phyloP scores from a whole-genome alignment of 345 rosid species.

The Kandelia obovata region DNA sequence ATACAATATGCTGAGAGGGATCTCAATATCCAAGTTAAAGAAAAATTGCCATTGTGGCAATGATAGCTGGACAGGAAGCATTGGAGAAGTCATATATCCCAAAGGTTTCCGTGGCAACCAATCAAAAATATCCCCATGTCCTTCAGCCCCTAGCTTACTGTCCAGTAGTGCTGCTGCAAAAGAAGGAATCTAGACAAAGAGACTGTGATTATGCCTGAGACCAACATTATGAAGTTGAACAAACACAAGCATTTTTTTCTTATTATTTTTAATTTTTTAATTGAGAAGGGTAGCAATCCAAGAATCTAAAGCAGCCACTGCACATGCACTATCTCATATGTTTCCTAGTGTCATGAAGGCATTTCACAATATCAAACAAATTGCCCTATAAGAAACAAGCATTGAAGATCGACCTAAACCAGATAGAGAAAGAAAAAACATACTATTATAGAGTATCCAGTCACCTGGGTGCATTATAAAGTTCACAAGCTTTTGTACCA shows the following conservation, averaged over 20 bases:
- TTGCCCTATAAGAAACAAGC: constrained; percentile 43
- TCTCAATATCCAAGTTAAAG: background rate
- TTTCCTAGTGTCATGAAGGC: constrained; percentile 95
- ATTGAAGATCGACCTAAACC: too few relatives aligned
- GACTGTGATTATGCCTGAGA: constrained; percentile 8
- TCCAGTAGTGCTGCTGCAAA: constrained; percentile 62
- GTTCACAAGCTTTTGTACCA: too few relatives aligned
- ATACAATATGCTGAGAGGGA: background rate
- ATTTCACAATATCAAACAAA: constrained; percentile 80
- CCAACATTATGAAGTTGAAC: background rate
- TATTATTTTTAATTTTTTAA: background rate
- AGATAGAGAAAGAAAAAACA: too few relatives aligned
- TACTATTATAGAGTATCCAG: too few relatives aligned
- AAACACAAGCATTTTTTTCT: too few relatives aligned
- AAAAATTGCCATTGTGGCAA: constrained; percentile 63
- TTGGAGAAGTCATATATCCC: too few relatives aligned
- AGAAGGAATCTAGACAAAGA: constrained; percentile 69
- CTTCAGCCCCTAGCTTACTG: constrained; percentile 91
- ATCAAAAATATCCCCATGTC: constrained; percentile 75
- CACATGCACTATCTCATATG: constrained; percentile 84
- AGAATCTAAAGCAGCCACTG: constrained; percentile 67
- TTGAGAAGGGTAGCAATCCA: constrained; percentile 95
- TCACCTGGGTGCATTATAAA: too few relatives aligned
- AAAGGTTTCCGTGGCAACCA: too few relatives aligned
- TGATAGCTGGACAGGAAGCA: constrained; percentile 9